Evolutionary conservation across 208 protist genomes (phyloP).

Genomic region (Acanthamoeba sp.): DNA sequence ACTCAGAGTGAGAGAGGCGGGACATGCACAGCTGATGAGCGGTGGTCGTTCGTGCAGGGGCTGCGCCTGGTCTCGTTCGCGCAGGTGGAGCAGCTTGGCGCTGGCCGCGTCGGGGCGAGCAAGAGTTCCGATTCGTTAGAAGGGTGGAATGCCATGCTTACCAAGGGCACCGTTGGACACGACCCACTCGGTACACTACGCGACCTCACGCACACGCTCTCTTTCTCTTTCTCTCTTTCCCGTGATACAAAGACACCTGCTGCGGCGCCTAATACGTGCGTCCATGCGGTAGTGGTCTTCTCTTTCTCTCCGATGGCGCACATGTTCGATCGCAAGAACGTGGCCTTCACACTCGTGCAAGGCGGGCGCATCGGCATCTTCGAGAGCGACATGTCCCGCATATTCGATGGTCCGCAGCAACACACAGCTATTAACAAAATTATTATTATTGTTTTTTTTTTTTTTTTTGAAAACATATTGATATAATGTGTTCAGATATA

Average conservation of each 20-base stretch:
- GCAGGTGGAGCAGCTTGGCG: neutral
- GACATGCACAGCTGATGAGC: too few species aligned
- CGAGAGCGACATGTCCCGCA: constrained; percentile 81
- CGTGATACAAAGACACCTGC: too few species aligned
- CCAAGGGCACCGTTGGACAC: neutral
- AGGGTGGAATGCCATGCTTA: constrained; percentile 14
- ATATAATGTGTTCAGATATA: constrained; percentile 81
- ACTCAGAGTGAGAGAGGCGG: too few species aligned
- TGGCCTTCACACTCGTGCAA: constrained; percentile 19
- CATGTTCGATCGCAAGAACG: constrained; percentile 88
- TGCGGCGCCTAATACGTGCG: too few species aligned
- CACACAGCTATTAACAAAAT: neutral
- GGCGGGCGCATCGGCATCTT: constrained; percentile 62
- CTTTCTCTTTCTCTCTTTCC: neutral
- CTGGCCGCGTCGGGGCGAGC: neutral
- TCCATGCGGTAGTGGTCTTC: constrained; percentile 85
- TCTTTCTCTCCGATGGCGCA: constrained; percentile 92
- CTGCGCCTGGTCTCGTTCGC: neutral
- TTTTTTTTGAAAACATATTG: too few species aligned
- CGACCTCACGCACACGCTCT: too few species aligned
- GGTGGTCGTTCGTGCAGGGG: neutral
- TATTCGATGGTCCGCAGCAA: constrained; percentile 76
- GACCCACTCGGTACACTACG: constrained; percentile 44
- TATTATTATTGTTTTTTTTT: too few species aligned
- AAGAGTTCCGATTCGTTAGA: neutral